Conservation (phyloP, 208 protist species). For the Trypanosoma caninum region DNA sequence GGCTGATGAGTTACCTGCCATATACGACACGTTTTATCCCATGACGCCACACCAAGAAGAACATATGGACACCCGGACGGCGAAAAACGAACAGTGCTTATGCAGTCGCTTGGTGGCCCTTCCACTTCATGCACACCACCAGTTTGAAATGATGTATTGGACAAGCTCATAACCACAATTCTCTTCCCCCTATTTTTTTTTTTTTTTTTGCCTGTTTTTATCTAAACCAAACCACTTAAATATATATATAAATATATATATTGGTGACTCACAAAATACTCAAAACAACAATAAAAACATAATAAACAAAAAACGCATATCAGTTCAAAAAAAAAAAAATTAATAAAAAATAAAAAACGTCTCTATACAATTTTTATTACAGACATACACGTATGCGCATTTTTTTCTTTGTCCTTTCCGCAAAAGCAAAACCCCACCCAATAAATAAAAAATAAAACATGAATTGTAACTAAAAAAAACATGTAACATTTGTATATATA, state of each 20-base stretch:
- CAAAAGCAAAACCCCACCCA: no score
- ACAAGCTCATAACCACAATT: conserved; percentile 11
- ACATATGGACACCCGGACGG: conserved; percentile 53
- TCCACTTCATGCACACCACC: conserved; percentile 38
- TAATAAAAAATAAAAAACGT: conserved; percentile 8
- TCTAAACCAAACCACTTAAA: neutral
- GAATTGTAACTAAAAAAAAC: no score
- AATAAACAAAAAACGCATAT: conserved; percentile 1
- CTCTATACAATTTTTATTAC: neutral
- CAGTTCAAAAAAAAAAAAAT: neutral
- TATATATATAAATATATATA: neutral
- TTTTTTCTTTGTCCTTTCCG: no score
- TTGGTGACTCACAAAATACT: no score
- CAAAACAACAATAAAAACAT: conserved; percentile 5
- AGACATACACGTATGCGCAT: no score
- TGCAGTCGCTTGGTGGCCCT: conserved; percentile 54
- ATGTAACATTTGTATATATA: no score
- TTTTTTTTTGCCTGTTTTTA: neutral
- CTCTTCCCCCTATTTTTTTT: neutral
- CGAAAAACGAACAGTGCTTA: conserved; percentile 66
- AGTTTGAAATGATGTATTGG: conserved; percentile 5
- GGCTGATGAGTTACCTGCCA: conserved; percentile 54
- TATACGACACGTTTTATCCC: conserved; percentile 74
- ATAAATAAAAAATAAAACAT: no score
- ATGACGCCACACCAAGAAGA: conserved; percentile 61